phyloP scores from a whole-genome alignment of 306 rosid species.

The Ormosia emarginata region DNA sequence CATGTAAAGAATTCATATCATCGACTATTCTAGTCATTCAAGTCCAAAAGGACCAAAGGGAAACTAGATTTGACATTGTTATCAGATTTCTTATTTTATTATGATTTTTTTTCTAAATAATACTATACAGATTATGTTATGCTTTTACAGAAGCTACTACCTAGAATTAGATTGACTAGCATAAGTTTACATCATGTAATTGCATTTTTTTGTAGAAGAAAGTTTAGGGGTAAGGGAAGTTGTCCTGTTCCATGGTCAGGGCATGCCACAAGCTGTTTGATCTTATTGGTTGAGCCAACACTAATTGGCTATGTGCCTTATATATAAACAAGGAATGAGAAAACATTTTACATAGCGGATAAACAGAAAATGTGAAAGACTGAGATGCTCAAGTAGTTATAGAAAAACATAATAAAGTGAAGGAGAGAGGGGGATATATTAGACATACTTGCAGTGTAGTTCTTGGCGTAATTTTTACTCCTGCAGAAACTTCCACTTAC shows the following conservation, averaged over 20 bases:
- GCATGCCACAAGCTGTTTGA: too few species aligned
- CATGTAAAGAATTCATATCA: neutral
- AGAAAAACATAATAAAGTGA: neutral
- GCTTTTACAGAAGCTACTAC: too few species aligned
- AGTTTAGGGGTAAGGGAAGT: too few species aligned
- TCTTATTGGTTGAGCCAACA: neutral
- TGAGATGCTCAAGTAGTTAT: neutral
- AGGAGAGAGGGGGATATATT: neutral
- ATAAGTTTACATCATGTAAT: too few species aligned
- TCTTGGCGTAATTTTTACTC: slow-evolving; percentile 14
- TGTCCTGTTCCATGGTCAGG: too few species aligned
- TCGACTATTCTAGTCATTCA: neutral
- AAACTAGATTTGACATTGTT: neutral
- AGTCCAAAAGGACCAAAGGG: neutral
- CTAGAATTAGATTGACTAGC: too few species aligned
- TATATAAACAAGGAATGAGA: neutral
- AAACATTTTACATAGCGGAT: neutral
- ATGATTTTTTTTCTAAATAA: neutral
- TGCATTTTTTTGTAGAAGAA: too few species aligned
- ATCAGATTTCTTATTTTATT: neutral
- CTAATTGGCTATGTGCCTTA: neutral
- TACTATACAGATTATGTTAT: too few species aligned
- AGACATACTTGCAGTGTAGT: slow-evolving; percentile 24
- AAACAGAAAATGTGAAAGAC: neutral
- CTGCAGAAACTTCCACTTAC: slow-evolving; percentile 44